phyloP scores from a whole-genome alignment of 2,329 filamentous ascomycete species.

The Neonectria magnoliae region DNA sequence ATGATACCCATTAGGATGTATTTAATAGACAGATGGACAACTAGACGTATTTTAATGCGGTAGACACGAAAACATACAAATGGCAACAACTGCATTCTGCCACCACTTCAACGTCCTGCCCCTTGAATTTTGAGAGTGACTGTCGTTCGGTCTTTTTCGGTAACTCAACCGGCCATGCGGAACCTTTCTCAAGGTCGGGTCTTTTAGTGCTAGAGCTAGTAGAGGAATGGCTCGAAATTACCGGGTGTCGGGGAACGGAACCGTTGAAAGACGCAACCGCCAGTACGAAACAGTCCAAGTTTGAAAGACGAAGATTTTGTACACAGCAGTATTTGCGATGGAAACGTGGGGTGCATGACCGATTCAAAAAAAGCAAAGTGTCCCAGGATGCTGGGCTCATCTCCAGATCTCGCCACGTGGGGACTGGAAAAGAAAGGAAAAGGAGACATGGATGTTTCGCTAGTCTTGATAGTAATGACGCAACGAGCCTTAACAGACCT shows the following conservation, averaged over 20 bases:
- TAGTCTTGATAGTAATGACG: background rate
- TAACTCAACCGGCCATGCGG: background rate
- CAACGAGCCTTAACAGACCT: background rate
- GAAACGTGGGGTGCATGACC: slow-evolving; percentile 1
- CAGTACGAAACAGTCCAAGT: background rate
- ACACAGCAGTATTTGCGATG: background rate
- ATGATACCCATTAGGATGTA: slow-evolving; percentile 21
- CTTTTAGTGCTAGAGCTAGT: background rate
- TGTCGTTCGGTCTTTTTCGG: background rate
- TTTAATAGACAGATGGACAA: background rate
- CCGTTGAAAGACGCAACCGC: background rate
- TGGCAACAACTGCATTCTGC: background rate
- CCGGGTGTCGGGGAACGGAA: no score
- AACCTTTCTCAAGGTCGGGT: background rate
- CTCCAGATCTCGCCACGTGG: background rate
- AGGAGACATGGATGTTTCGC: background rate
- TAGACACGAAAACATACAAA: background rate
- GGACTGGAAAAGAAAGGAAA: background rate
- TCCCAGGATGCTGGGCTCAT: background rate
- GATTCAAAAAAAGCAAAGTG: slow-evolving; percentile 9
- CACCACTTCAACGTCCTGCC: background rate
- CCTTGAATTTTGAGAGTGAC: background rate
- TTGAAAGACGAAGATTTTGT: background rate
- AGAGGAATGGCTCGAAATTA: background rate
- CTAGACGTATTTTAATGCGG: slow-evolving; percentile 2